Conservation (phyloP, 139 green algal genomes). For the Edaphochlamys debaryana region DNA sequence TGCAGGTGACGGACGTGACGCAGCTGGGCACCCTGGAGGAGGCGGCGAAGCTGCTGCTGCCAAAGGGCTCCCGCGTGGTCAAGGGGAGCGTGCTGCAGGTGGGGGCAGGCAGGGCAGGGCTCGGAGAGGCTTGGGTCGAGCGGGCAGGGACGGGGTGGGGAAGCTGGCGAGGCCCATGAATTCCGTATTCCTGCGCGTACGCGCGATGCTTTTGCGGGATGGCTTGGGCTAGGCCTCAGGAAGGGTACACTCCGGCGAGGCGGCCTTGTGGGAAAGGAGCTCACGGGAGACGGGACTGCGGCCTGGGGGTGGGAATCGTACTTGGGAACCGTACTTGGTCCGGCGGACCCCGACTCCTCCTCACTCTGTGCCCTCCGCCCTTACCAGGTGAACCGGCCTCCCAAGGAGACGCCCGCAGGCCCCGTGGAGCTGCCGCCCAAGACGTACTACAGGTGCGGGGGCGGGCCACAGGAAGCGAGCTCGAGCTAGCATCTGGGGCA, state of each 20-base stretch:
- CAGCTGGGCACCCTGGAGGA: constrained; percentile 37
- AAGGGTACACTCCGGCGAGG: not conserved
- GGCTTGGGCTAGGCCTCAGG: too few relatives aligned
- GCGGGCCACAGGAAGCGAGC: too few relatives aligned
- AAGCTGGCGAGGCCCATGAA: too few relatives aligned
- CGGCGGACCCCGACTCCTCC: too few relatives aligned
- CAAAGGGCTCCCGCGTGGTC: constrained; percentile 42
- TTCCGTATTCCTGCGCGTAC: too few relatives aligned
- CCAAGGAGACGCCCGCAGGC: constrained; percentile 15
- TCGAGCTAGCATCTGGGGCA: too few relatives aligned
- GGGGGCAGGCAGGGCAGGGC: not conserved
- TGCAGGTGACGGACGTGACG: constrained; percentile 51
- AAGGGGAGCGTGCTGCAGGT: constrained; percentile 18
- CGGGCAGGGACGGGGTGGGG: too few relatives aligned
- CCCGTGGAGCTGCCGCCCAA: constrained; percentile 33
- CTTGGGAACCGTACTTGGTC: not conserved
- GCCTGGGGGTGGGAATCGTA: too few relatives aligned
- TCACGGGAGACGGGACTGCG: too few relatives aligned
- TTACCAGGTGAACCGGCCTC: constrained; percentile 13
- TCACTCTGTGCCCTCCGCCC: too few relatives aligned
- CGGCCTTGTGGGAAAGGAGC: too few relatives aligned
- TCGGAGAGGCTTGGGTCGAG: not conserved
- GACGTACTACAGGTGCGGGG: constrained; percentile 39
- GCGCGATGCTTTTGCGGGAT: too few relatives aligned
- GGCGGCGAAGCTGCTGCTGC: constrained; percentile 48